phyloP scores from a whole-genome alignment of 306 rosid species.

The Casuarina equisetifolia region DNA sequence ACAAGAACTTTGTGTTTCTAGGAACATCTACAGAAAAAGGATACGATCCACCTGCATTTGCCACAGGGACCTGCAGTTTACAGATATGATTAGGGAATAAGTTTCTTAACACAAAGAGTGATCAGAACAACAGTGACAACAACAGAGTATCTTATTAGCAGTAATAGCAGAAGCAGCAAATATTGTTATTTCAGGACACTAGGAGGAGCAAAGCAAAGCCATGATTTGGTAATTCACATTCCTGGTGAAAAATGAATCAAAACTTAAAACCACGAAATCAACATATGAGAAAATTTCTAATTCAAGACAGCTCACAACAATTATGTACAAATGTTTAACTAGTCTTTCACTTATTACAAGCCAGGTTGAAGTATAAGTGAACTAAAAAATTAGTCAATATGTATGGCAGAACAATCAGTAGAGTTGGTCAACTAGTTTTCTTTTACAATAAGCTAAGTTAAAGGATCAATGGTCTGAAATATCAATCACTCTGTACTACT shows the following conservation, averaged over 20 bases:
- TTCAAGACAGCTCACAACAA: neutral
- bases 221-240: neutral
- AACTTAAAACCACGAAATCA: neutral
- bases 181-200: neutral
- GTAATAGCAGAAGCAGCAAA: neutral
- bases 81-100: constrained; percentile 26
- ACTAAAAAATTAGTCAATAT: constrained; percentile 8
- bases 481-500: constrained; percentile 15
- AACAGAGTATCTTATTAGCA: neutral
- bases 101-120: neutral
- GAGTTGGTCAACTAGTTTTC: neutral
- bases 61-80: constrained; percentile 82
- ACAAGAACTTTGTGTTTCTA: constrained; percentile 91
- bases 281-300: neutral
- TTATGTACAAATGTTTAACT: constrained; percentile 4
- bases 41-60: constrained; percentile 95
- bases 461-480: constrained; percentile 16
- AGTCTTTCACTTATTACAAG: constrained; percentile 3
- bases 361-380: constrained; percentile 19
- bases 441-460: constrained; percentile 5
- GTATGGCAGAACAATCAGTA: constrained; percentile 2
- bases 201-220: neutral
- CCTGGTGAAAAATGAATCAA: neutral
- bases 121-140: neutral
- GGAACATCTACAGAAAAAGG: constrained; percentile 96